Percentiles rank a stretch among this genome's conserved stretches.
Conservation (phyloP, 768 basidiomycete genomes). For the Boletus vinaceobasis region DNA sequence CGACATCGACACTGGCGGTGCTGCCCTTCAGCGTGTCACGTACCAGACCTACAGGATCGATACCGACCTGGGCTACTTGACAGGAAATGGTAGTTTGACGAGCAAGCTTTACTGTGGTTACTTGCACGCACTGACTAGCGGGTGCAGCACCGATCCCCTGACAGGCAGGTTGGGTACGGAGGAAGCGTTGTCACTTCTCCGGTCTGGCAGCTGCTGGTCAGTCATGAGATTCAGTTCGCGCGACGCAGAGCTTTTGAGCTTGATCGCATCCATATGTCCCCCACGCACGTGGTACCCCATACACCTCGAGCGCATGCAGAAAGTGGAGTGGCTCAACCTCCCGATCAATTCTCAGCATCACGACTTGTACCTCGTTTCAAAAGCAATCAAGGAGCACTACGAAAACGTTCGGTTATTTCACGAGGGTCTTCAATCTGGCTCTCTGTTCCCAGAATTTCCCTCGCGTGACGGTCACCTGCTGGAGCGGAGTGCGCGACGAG, state of each 20-base stretch:
- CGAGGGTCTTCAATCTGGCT: not conserved
- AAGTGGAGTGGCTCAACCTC: conserved; percentile 30
- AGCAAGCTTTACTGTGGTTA: conserved; percentile 38
- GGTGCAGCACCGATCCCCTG: conserved; percentile 42
- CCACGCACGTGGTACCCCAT: conserved; percentile 36
- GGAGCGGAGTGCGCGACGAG: conserved; percentile 14
- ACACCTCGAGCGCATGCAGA: conserved; percentile 39
- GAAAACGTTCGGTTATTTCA: conserved; percentile 14
- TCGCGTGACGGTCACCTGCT: conserved; percentile 8
- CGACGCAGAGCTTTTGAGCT: conserved; percentile 32
- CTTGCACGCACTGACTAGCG: conserved; percentile 45
- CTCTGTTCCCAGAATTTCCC: conserved; percentile 6
- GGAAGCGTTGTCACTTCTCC: not conserved
- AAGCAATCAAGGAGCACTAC: conserved; percentile 30
- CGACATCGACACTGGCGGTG: conserved; percentile 1
- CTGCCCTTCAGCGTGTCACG: conserved; percentile 1
- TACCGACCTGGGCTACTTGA: conserved; percentile 28
- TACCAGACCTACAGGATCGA: conserved; percentile 33
- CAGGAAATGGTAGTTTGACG: conserved; percentile 22
- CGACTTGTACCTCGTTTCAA: conserved; percentile 22
- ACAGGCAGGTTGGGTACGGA: conserved; percentile 37
- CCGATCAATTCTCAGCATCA: conserved; percentile 30
- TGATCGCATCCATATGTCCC: conserved; percentile 36
- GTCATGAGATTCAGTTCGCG: not conserved
- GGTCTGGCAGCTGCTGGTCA: not conserved